Conservation (phyloP, 305 asterid genomes). For the Euphrasia arctica region DNA sequence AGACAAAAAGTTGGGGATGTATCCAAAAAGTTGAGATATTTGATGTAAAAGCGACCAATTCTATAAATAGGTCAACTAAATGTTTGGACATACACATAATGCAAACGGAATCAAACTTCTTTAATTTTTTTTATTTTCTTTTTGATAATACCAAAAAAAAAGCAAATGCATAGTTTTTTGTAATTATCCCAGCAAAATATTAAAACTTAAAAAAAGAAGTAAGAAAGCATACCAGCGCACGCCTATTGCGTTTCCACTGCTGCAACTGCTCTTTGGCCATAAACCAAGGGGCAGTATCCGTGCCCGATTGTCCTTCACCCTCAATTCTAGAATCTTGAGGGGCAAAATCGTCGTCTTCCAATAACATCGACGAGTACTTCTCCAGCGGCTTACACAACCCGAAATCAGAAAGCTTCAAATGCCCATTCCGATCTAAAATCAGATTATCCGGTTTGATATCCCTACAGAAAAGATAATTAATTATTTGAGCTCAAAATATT, state of each 20-base stretch:
- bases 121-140: too few relatives aligned
- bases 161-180: neutral
- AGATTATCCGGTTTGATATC: conserved; percentile 97
- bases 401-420: conserved; percentile 91
- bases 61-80: neutral
- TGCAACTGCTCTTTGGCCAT: conserved; percentile 96
- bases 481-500: conserved; percentile 4
- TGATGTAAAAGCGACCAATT: neutral
- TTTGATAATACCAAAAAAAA: too few relatives aligned
- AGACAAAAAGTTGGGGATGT: neutral
- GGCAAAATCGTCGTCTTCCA: conserved; percentile 71
- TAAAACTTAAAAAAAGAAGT: neutral
- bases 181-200: neutral
- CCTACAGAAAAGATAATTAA: conserved; percentile 40
- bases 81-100: neutral
- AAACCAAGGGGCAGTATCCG: conserved; percentile 65
- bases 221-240: conserved; percentile 67
- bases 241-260: conserved; percentile 90
- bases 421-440: conserved; percentile 89
- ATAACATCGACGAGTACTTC: conserved; percentile 72
- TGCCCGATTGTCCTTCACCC: conserved; percentile 35
- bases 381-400: conserved; percentile 96
- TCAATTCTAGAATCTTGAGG: conserved; percentile 47
- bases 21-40: neutral
- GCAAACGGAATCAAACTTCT: neutral